phyloP scores from a whole-genome alignment of 75 land plant genomes.

The Pseudotsuga menziesii region DNA sequence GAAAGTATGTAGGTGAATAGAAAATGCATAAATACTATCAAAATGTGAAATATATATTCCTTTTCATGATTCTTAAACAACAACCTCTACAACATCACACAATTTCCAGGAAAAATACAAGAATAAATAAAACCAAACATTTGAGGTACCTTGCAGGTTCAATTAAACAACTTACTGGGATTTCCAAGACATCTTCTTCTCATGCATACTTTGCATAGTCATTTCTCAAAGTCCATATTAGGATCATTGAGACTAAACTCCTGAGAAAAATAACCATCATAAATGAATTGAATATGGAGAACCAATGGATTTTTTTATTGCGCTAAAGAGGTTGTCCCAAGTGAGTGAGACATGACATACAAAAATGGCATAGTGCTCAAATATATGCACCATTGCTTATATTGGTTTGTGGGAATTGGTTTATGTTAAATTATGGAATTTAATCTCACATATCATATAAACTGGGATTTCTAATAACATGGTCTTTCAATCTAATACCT shows the following conservation, averaged over 20 bases:
- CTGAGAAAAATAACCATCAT: slow-evolving; percentile 99
- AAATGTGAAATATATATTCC: neutral
- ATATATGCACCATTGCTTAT: too few species aligned
- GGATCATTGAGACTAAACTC: slow-evolving; percentile 70
- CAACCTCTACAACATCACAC: neutral
- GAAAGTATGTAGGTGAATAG: too few species aligned
- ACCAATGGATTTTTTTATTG: slow-evolving; percentile 89
- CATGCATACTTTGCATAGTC: slow-evolving; percentile 58
- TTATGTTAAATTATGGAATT: neutral
- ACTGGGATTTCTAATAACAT: too few species aligned
- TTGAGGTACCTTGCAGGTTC: neutral
- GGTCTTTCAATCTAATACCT: too few species aligned
- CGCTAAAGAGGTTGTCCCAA: too few species aligned
- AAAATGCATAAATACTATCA: neutral
- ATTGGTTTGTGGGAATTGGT: too few species aligned
- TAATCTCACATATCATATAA: too few species aligned
- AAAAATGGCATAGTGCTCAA: too few species aligned
- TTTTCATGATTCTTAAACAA: neutral
- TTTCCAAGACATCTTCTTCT: slow-evolving; percentile 36
- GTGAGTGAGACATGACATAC: too few species aligned
- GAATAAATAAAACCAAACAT: neutral
- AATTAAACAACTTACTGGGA: slow-evolving; percentile 40
- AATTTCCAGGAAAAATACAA: neutral
- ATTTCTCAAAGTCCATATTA: slow-evolving; percentile 86
- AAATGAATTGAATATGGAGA: slow-evolving; percentile 94